A percentile compares a stretch with the other conserved stretches of the same genome.
These are phyloP conservation scores for Penicillium sp. DNA, from an alignment of 2,329 filamentous ascomycete genomes.

Conservation along the genomic window DNA sequence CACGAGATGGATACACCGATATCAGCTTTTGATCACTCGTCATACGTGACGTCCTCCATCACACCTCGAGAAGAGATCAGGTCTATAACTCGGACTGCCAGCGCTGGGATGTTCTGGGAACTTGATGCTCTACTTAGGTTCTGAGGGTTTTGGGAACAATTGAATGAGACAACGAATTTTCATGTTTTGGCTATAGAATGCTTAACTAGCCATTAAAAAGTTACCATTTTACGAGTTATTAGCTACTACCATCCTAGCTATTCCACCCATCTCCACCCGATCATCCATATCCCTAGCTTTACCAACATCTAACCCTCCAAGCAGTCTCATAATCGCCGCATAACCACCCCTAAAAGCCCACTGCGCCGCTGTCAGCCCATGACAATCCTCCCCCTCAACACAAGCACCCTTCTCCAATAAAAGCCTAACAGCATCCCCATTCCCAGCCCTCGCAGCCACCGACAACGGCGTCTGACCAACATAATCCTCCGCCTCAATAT, in stretches of 20 bases:
- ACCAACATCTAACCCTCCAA: neutral
- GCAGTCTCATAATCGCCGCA: neutral
- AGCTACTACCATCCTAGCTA: neutral
- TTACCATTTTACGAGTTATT: neutral
- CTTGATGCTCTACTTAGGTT: constrained; percentile 17
- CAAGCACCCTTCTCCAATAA: neutral
- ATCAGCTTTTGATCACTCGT: neutral
- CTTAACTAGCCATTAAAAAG: constrained; percentile 1
- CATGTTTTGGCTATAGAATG: neutral
- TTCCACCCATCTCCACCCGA: neutral
- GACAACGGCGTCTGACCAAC: neutral
- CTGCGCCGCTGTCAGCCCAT: neutral
- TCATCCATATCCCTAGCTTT: neutral
- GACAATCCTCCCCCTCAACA: neutral
- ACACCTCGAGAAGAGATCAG: neutral
- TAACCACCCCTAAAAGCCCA: neutral
- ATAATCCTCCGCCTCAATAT: constrained; percentile 1
- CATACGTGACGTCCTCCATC: neutral
- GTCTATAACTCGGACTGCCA: neutral
- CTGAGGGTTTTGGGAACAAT: neutral
- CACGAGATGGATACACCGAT: neutral
- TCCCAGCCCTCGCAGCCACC: neutral
- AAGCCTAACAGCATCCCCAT: neutral
- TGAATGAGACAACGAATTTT: neutral
- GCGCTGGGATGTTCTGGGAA: constrained; percentile 8